phyloP scores from a whole-genome alignment of 2,329 filamentous ascomycete species.

The Aureobasidium lini region DNA sequence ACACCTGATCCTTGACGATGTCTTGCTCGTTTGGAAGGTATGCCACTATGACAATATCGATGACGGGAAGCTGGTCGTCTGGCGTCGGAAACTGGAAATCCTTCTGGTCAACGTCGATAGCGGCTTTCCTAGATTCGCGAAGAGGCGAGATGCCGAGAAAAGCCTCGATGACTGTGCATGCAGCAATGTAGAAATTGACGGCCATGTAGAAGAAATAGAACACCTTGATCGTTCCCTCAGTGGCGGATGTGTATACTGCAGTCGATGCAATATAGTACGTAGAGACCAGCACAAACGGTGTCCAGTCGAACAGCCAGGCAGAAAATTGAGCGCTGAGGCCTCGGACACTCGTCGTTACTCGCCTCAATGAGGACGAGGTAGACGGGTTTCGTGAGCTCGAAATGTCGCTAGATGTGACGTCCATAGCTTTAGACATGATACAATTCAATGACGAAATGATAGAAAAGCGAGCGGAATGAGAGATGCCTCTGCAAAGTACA shows the following conservation, averaged over 20 bases:
- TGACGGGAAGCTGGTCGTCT: conserved; percentile 31
- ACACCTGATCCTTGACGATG: conserved; percentile 41
- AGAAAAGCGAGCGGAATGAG: background rate
- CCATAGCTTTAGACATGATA: background rate
- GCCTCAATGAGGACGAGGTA: background rate
- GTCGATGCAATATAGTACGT: conserved; percentile 26
- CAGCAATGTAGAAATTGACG: conserved; percentile 26
- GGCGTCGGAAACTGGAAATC: conserved; percentile 19
- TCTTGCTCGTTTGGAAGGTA: conserved; percentile 46
- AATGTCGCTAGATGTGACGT: background rate
- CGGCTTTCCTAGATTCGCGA: conserved; percentile 22
- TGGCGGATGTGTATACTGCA: conserved; percentile 24
- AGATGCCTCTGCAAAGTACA: background rate
- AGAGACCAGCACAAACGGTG: conserved; percentile 23
- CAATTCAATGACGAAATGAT: background rate
- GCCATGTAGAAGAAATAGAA: conserved; percentile 29
- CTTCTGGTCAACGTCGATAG: conserved; percentile 22
- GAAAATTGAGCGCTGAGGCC: conserved; percentile 16
- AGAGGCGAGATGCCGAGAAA: conserved; percentile 27
- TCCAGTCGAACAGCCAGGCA: conserved; percentile 26
- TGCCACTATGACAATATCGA: conserved; percentile 43
- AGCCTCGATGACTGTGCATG: conserved; percentile 23
- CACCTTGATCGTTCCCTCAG: conserved; percentile 22
- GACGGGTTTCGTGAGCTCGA: background rate
- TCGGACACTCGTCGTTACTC: background rate